phyloP scores from a whole-genome alignment of 1,284 basidiomycete genomes.

The Boletus smithii region DNA sequence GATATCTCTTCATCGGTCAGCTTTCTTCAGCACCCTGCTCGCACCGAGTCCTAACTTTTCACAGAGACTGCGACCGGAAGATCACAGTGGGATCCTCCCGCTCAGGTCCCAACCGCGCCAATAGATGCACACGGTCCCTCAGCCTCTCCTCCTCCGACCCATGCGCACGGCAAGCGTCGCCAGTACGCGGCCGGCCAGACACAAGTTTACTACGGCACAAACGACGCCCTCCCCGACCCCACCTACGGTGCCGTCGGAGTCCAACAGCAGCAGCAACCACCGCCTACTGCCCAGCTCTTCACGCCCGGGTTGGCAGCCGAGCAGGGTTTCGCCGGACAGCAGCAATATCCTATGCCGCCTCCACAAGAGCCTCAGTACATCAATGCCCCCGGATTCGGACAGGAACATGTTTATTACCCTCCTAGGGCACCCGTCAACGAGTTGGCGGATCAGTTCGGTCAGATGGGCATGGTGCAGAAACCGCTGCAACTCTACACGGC shows the following conservation, averaged over 20 bases:
- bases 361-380: conserved; percentile 58
- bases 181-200: conserved; percentile 91
- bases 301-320: conserved; percentile 77
- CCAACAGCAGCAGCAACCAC: conserved; percentile 41
- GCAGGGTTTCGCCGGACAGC: conserved; percentile 60
- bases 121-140: conserved; percentile 39
- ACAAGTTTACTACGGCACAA: conserved; percentile 74
- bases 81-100: conserved; percentile 66
- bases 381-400: conserved; percentile 45
- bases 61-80: conserved; percentile 54
- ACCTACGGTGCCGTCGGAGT: conserved; percentile 35
- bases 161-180: conserved; percentile 60
- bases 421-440: conserved; percentile 52
- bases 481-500: conserved; percentile 75
- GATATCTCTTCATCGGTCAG: conserved; percentile 81
- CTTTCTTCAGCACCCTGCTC: background rate
- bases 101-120: conserved; percentile 36
- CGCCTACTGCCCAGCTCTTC: conserved; percentile 66
- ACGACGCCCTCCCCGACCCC: conserved; percentile 42
- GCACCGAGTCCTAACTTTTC: conserved; percentile 10
- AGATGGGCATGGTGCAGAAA: conserved; percentile 80
- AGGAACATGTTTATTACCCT: conserved; percentile 53
- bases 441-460: conserved; percentile 80
- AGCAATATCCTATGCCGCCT: conserved; percentile 46
- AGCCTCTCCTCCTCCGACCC: conserved; percentile 38